A percentile compares a stretch with the other conserved stretches of the same genome.
phyloP scores from a whole-genome alignment of 2,329 filamentous ascomycete species.

The Calonectria henricotiae region DNA sequence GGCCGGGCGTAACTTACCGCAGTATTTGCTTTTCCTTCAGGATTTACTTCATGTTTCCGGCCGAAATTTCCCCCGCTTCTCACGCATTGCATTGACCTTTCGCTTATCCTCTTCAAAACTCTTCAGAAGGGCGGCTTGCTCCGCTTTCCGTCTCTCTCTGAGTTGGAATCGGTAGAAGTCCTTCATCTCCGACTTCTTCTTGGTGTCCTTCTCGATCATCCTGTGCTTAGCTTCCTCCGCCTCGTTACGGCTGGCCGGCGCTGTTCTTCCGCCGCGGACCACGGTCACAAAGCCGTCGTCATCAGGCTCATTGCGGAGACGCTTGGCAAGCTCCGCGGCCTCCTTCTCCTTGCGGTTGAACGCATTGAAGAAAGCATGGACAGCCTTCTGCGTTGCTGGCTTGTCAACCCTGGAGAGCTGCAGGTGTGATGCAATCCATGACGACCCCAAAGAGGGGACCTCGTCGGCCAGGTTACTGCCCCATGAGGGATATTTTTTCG shows the following conservation, averaged over 20 bases:
- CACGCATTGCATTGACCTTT: constrained; percentile 81
- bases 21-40: constrained; percentile 28
- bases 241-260: constrained; percentile 83
- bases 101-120: constrained; percentile 84
- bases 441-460: constrained; percentile 71
- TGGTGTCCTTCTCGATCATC: constrained; percentile 75
- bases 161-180: constrained; percentile 91
- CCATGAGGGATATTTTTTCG: constrained; percentile 78
- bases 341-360: constrained; percentile 82
- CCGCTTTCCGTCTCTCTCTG: constrained; percentile 83
- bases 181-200: constrained; percentile 75
- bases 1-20: constrained; percentile 37
- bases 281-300: constrained; percentile 98
- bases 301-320: constrained; percentile 85
- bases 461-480: constrained; percentile 73
- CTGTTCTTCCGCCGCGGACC: constrained; percentile 81
- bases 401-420: constrained; percentile 80
- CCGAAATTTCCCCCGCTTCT: constrained; percentile 76
- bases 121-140: constrained; percentile 78
- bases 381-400: constrained; percentile 76
- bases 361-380: constrained; percentile 90
- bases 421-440: constrained; percentile 77
- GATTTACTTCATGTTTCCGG: constrained; percentile 62
- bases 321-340: constrained; percentile 74
- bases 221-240: constrained; percentile 73